A percentile compares a stretch with the other conserved stretches of the same genome.
Evolutionary conservation across 2,329 filamentous ascomycete genomes (phyloP).

Genomic region (Nakataea oryzae): DNA sequence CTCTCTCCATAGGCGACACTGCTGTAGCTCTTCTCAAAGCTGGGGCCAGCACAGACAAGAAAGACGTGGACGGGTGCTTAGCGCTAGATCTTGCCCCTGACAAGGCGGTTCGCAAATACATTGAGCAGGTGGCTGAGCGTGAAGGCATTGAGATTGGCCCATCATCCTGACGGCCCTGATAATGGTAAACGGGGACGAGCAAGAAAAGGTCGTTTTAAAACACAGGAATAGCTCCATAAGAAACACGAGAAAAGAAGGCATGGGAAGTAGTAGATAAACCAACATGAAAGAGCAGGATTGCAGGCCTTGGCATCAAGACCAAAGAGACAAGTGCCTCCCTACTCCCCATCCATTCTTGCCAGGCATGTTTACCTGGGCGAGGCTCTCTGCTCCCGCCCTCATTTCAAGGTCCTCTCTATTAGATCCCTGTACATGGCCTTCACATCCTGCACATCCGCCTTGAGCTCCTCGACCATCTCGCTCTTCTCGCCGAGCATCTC

Average conservation of each 20-base stretch:
- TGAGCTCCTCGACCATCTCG: conserved; percentile 84
- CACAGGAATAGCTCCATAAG: not conserved
- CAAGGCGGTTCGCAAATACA: conserved; percentile 67
- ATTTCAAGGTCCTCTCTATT: conserved; percentile 64
- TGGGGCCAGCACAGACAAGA: conserved; percentile 73
- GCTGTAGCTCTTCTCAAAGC: conserved; percentile 74
- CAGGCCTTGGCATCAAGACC: conserved; percentile 1
- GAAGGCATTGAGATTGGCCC: conserved; percentile 61
- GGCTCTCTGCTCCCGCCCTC: not conserved
- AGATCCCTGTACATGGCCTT: conserved; percentile 95
- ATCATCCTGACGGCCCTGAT: not conserved
- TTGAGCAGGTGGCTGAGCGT: conserved; percentile 66
- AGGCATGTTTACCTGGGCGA: not conserved
- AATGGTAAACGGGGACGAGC: not conserved
- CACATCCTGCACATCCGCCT: conserved; percentile 79
- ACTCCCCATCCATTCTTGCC: not conserved
- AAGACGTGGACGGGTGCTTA: conserved; percentile 57
- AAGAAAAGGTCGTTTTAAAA: not conserved
- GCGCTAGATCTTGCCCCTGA: conserved; percentile 81
- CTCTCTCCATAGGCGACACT: conserved; percentile 66
- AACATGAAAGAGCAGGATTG: not conserved
- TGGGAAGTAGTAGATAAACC: not conserved
- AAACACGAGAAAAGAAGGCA: not conserved
- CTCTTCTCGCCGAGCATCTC: conserved; percentile 97
- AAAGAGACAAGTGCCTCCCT: not conserved